Percentiles rank a stretch among this genome's conserved stretches.
Evolutionary conservation across 495 filamentous ascomycete genomes (phyloP).

Genomic region (Hyaloscypha finlandica): DNA sequence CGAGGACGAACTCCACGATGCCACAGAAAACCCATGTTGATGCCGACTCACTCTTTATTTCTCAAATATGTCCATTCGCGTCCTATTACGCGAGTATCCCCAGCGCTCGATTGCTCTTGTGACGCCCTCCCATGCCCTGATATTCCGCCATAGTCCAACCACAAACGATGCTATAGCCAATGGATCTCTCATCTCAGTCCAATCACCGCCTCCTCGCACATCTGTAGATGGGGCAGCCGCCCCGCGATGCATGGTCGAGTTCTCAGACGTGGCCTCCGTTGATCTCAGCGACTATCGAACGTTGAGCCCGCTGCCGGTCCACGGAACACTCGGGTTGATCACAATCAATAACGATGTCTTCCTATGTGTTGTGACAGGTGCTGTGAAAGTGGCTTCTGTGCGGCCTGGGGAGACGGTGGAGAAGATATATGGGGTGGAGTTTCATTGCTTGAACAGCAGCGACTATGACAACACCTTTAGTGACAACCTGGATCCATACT

Average conservation of each 20-base stretch:
- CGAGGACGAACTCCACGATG: slow-evolving; percentile 22
- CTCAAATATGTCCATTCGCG: slow-evolving; percentile 50
- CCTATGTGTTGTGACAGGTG: slow-evolving; percentile 82
- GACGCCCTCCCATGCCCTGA: slow-evolving; percentile 74
- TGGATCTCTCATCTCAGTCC: slow-evolving; percentile 50
- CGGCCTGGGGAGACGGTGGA: slow-evolving; percentile 86
- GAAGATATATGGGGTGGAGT: slow-evolving; percentile 84
- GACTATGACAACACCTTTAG: slow-evolving; percentile 77
- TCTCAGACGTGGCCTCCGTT: slow-evolving; percentile 61
- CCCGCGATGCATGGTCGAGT: slow-evolving; percentile 85
- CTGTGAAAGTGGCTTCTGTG: slow-evolving; percentile 75
- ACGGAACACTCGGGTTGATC: slow-evolving; percentile 89
- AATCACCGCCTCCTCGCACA: slow-evolving; percentile 38
- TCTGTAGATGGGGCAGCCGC: slow-evolving; percentile 42
- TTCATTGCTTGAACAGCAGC: slow-evolving; percentile 84
- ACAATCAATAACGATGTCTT: slow-evolving; percentile 86
- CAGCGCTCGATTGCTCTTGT: slow-evolving; percentile 82
- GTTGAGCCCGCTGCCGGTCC: slow-evolving; percentile 70
- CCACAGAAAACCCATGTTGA: slow-evolving; percentile 14
- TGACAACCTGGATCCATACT: slow-evolving; percentile 53
- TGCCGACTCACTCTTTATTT: not conserved
- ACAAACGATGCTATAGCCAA: slow-evolving; percentile 54
- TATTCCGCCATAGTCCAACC: slow-evolving; percentile 72
- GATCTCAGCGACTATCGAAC: slow-evolving; percentile 74
- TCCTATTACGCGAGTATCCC: slow-evolving; percentile 76